A percentile compares a stretch with the other conserved stretches of the same genome.
Conservation (phyloP, 148 eudicot species). For the Salicornia ramosissima region DNA sequence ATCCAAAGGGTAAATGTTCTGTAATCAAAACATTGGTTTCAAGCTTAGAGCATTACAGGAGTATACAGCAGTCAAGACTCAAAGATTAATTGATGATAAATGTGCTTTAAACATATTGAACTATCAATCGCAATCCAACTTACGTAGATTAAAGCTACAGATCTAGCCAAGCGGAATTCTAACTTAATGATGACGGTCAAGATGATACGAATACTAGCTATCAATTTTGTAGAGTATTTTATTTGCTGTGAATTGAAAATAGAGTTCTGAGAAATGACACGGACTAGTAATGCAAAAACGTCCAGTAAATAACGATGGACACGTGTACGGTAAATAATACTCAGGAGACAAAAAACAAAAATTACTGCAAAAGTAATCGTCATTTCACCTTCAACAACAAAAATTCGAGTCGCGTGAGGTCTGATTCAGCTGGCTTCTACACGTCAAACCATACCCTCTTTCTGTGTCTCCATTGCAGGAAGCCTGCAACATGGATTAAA, state of each 20-base stretch:
- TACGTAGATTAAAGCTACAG: neutral
- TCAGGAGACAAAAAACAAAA: neutral
- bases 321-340: constrained; percentile 17
- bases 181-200: neutral
- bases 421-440: constrained; percentile 9
- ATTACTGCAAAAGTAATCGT: neutral
- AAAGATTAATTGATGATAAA: constrained; percentile 7
- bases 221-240: too few species aligned
- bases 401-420: constrained; percentile 18
- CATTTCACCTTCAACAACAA: neutral
- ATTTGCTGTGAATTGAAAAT: neutral
- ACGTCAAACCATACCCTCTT: constrained; percentile 1
- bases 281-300: neutral
- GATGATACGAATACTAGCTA: neutral
- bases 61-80: neutral
- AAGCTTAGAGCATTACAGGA: neutral
- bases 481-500: constrained; percentile 15
- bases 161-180: neutral
- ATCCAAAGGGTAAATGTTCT: neutral
- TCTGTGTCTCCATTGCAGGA: neutral
- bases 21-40: neutral
- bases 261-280: neutral
- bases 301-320: too few species aligned
- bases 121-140: constrained; percentile 6
- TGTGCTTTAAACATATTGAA: neutral